Evolutionary conservation across 768 basidiomycete species (phyloP), one percentile per base, ranked within the genome.

Genomic region (Rhizopogon vinicolor): DNA sequence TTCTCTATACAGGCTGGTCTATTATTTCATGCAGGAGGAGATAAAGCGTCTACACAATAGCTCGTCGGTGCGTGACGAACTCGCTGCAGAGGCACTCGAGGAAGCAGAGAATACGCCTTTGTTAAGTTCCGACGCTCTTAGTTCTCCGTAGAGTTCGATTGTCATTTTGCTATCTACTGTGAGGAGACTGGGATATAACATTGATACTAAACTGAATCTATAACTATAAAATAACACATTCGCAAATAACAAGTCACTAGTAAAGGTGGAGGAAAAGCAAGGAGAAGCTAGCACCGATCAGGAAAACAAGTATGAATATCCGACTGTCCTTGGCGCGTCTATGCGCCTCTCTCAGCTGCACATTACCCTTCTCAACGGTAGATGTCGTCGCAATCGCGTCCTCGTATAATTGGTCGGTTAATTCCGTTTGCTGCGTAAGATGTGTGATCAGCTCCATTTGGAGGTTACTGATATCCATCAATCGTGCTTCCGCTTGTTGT

Each of bases 181-280:
- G 5, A 48, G 35, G 13, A 37, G 35, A 37, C 35, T 13, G 35
- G 35, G 35, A 49, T 22, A 16, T 25, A 16, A 37, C 19, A 49
- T 37, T 9, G 14, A 7, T 33, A 49, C 6, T 37, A 9, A 9
- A 22, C 46, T 25, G 37, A 13, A 37, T 49, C 5, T 37, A 22
- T 16, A 49, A 49, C 19, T 59, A 60, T 51, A 44, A 22, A 42
- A 10, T 37, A 41, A 48, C 40, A 55, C 35, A 35, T 49, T 42
- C 40, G 41, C 44, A 35, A 39, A 57, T 6, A 44, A 59, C 28
- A 33, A 29, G 31, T 54, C n/a, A 60, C 74, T 74, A 91, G 72
- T 97, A 98, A 72, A 88, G 87, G 70, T 98, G 94, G 62, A 98
- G 72, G 80, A 98, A 99, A 44, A 99, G 75, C 60, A 99, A 69